Conservation (phyloP, 2,329 filamentous ascomycete species). For the Epichloe sibirici region DNA sequence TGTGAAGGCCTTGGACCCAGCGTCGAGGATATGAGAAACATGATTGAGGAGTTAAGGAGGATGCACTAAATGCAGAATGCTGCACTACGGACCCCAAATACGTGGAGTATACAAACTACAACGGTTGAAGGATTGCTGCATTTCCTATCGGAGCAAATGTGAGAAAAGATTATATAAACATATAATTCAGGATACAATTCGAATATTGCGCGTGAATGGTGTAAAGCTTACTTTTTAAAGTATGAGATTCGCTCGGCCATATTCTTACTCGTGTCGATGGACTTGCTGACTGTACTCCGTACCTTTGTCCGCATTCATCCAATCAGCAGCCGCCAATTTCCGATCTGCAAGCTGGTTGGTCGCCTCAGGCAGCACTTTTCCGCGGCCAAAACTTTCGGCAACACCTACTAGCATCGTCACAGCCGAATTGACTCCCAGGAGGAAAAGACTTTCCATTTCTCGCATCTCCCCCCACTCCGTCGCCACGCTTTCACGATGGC, state of each 20-base stretch:
- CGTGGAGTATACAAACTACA: not conserved
- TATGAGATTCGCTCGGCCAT: too few species aligned
- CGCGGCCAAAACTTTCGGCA: slow-evolving; percentile 30
- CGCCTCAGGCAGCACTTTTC: slow-evolving; percentile 31
- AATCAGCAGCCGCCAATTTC: slow-evolving; percentile 37
- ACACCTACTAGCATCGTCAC: slow-evolving; percentile 20
- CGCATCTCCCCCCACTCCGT: slow-evolving; percentile 10
- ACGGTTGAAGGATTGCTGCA: not conserved
- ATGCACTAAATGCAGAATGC: slow-evolving; percentile 34
- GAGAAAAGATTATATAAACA: not conserved
- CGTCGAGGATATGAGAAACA: slow-evolving; percentile 49
- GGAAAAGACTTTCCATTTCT: slow-evolving; percentile 37
- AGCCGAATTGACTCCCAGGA: slow-evolving; percentile 17
- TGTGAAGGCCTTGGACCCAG: slow-evolving; percentile 45
- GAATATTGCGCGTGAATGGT: too few species aligned
- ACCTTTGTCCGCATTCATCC: slow-evolving; percentile 14
- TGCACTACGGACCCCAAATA: too few species aligned
- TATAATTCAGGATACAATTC: too few species aligned
- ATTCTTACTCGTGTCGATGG: too few species aligned
- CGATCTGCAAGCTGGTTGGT: slow-evolving; percentile 22
- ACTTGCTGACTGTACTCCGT: not conserved
- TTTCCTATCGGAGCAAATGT: not conserved
- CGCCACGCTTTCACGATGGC: slow-evolving; percentile 38
- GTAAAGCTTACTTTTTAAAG: too few species aligned
- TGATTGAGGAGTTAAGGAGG: slow-evolving; percentile 50